Base-by-base conservation (phyloP, 2,329 filamentous ascomycete genomes). In the Gremmenia infestans region DNA sequence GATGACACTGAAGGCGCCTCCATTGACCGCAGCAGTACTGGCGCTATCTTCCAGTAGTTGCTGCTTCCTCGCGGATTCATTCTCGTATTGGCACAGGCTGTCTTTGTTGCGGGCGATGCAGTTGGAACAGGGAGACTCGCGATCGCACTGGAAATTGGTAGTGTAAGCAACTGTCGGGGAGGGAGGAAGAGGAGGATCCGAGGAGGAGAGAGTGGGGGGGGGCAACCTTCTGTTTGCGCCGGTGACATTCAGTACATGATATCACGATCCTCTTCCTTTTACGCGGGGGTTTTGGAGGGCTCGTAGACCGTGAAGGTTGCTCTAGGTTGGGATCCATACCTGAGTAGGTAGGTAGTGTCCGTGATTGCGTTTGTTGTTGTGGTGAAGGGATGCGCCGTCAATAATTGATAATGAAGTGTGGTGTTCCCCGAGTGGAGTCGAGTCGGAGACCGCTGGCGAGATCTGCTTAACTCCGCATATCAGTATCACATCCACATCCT, bases 211-310 rank as follows among this genome's bases (percentile, higher is more conserved):
- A 36, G 22, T 19, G 37, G 11, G 32, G 32, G 11, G 11, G 23
- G 42, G 19, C 17, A 60, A 68, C 67, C 66, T 69, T 69, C 57
- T 69, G 67, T 66, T 86, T 86, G 57, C 83, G 76, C 58, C 82
- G 74, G 68, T 86, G 83, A 62, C 83, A 86, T 66, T 86, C 82
- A 11, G 78, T 82, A 63, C 83, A 86, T 7, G 81, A 85, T 55
- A 86, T 82, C 46, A 85, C 81, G 43, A 82, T 74, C 40, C 83
- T 76, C 64, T 80, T 77, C 61, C 83, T 75, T 70, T 85, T 85
- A 54, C 79, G 57, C n/a, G 65, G 65, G 1, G 61, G 56, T 50
- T 63, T 67, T 15, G 61, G 48, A 4, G 62, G 60, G 50, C 55
- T 56, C 2, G 48, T 45, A 22, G 62, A 48, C 35, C 53, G 52